Base-by-base conservation (phyloP, 2,329 filamentous ascomycete genomes). In the Calonectria honghensis region DNA sequence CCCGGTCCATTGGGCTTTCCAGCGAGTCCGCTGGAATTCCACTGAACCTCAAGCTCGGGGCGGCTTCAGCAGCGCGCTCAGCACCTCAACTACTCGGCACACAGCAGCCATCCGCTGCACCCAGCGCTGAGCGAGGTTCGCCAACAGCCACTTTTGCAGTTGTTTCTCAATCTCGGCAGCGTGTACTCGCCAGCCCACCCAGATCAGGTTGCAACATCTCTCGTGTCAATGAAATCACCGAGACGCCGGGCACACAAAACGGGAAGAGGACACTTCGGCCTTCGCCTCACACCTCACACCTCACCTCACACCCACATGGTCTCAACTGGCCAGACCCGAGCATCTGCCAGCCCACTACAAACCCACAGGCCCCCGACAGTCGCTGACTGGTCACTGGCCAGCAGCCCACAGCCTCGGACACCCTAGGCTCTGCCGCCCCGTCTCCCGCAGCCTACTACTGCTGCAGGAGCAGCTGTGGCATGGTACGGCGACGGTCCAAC, bases 281-380 rank as follows among this genome's bases (percentile, higher is more conserved):
- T 65, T 18, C 66, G 57, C 71, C 66, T 73, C 66, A 61, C 70
- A 65, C 51, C 50, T 41, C 68, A 63, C 68, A 41, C 70, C 63
- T 68, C 70, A 68, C 51, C 64, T 72, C 71, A 73, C 71, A 69
- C 65, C 52, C 71, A 73, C 71, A 70, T 66, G 57, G 71, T 48
- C 66, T 59, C 66, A 65, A 73, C 66, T 66, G 71, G 68, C 71
- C 71, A 73, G 71, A 41, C 71, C 68, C 67, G 50, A 67, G 70
- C 41, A 68, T 50, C 51, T 68, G 27, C 71, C 71, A 73, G 66
- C 71, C 66, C 71, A 73, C 71, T 66, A 57, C 45, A 35, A 70
- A 70, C 59, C 68, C 68, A 70, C 68, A 64, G 61, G 39, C 50
- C 66, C 65, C 59, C 57, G 37, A 66, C 71, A 51, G 50, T 52